phyloP scores from a whole-genome alignment of 2,329 filamentous ascomycete genomes.

The Dactylella cylindrospora region DNA sequence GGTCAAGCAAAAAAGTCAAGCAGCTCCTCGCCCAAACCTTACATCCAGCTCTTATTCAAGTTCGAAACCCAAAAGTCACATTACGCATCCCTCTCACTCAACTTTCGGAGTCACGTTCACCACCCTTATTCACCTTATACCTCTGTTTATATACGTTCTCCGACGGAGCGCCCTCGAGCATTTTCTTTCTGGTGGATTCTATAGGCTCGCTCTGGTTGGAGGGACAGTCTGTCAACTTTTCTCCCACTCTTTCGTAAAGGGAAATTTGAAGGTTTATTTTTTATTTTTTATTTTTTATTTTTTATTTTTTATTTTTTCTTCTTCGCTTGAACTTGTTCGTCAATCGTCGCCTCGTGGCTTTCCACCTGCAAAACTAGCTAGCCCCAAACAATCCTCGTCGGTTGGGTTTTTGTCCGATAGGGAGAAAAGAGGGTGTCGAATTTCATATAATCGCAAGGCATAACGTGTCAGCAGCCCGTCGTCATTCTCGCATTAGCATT shows the following conservation, averaged over 20 bases:
- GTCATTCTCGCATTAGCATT: background rate
- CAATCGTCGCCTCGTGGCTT: constrained; percentile 1
- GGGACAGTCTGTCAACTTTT: constrained; percentile 30
- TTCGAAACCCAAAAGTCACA: background rate
- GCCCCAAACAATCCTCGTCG: background rate
- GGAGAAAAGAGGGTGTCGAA: too few species aligned
- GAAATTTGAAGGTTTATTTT: background rate
- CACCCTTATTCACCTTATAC: background rate
- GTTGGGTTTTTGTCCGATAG: too few species aligned
- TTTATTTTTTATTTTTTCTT: background rate
- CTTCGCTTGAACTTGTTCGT: constrained; percentile 4
- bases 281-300: background rate
- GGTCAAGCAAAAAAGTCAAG: background rate
- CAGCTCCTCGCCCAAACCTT: background rate
- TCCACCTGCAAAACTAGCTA: constrained; percentile 2
- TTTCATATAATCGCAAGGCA: too few species aligned
- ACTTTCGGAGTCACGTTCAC: constrained; percentile 8
- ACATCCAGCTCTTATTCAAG: background rate
- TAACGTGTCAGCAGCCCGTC: too few species aligned
- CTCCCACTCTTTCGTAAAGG: too few species aligned
- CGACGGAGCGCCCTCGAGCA: constrained; percentile 8
- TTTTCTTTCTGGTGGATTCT: constrained; percentile 11
- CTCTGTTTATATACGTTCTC: background rate
- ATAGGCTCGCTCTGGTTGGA: constrained; percentile 4
- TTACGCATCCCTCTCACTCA: too few species aligned